Evolutionary conservation across 2,329 filamentous ascomycete species (phyloP), one percentile per base, ranked within the genome.

Genomic region (Colletotrichum zoysiae): DNA sequence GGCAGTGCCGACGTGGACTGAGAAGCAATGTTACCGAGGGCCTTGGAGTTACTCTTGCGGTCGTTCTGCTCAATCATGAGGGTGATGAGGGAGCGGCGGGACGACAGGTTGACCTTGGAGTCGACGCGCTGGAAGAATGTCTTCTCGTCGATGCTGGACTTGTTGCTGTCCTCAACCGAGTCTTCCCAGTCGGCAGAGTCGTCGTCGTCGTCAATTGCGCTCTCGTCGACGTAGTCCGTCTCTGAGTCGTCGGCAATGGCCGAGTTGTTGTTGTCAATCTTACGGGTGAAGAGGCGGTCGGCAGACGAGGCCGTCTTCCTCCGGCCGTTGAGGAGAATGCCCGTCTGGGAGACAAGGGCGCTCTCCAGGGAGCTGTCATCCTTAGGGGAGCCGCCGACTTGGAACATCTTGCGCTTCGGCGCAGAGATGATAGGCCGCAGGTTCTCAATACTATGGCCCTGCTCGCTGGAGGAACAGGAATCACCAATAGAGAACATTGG

Each of bases 81-180:
- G 0, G 95, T 98, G 75, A 99, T 92, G 51, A 98, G 89, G 2
- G 95, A 98, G 62, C 93, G 92, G 60, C 93, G 91, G 1, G 95
- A 97, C 2, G 93, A 92, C 35, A 98, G 86, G 78, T 97, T 94
- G 9, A 91, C 90, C 80, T 91, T 91, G 51, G 95, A 98, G 80
- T 97, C 94, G 60, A 98, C 95, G 11, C 96, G 92, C 81, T 95
- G 91, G 87, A 99, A 99, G 77, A 94, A 86, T 26, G 90, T 88
- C 78, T 90, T 91, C 73, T 96, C 92, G 73, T 96, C 93, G 63
- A 95, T 87, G 79, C 93, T 97, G 1, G 93, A 93, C 76, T 93
- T 92, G 69, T 91, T 93, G 79, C 93, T 96, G 76, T 97, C 93
- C 73, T 93, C 93, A 30, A 93, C 89, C 0, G 92, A 94, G 77